A percentile compares a stretch with the other conserved stretches of the same genome.
Evolutionary conservation across 306 rosid species (phyloP).

Genomic region (Lagenaria siceraria): DNA sequence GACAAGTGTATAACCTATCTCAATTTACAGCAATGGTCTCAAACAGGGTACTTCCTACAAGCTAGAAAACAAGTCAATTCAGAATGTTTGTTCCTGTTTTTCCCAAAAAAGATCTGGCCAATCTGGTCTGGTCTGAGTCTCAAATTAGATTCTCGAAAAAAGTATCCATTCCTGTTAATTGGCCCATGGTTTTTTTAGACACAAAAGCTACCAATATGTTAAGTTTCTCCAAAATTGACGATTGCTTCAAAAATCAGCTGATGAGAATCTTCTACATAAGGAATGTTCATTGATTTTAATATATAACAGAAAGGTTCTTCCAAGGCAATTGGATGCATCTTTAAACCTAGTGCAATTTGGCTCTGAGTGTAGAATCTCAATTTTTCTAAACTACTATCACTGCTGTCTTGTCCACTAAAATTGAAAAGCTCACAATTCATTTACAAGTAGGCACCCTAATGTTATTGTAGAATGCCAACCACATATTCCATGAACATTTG

Average conservation of each 20-base stretch:
- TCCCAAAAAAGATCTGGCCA: background rate
- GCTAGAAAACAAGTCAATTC: background rate
- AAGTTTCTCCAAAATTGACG: background rate
- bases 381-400: background rate
- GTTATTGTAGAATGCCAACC: background rate
- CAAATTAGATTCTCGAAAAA: background rate
- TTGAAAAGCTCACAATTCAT: background rate
- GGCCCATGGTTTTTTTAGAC: background rate
- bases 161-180: background rate
- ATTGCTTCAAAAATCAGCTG: constrained; percentile 6
- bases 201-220: background rate
- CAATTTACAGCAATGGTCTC: background rate
- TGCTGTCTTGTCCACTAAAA: background rate
- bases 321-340: background rate
- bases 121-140: background rate
- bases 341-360: background rate
- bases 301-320: background rate
- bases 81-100: background rate
- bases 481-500: background rate
- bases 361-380: background rate
- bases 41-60: background rate
- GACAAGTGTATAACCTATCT: background rate
- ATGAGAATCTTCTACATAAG: constrained; percentile 3
- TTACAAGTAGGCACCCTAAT: background rate
- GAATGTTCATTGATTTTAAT: background rate